These are phyloP conservation scores for Rachicladosporium sp. DNA, from an alignment of 2,329 filamentous ascomycete species.

Conservation along the genomic window DNA sequence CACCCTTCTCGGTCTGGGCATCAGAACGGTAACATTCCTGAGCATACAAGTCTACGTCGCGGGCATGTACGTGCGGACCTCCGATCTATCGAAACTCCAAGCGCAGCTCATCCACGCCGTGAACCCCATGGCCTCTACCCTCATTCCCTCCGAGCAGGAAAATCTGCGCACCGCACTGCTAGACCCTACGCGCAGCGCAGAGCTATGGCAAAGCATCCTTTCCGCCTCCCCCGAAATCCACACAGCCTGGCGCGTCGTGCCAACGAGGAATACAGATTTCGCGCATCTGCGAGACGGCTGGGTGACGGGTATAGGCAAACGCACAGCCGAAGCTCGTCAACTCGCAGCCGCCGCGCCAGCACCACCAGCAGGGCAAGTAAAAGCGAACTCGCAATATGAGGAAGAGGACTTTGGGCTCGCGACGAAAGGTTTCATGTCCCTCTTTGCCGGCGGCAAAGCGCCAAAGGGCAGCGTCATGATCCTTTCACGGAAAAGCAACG, in stretches of 20 bases:
- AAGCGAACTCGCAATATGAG: conserved; percentile 38
- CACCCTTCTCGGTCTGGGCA: conserved; percentile 75
- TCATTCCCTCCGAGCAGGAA: conserved; percentile 72
- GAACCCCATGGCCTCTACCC: conserved; percentile 65
- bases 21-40: conserved; percentile 81
- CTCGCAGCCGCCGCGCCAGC: conserved; percentile 15
- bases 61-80: conserved; percentile 80
- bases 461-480: conserved; percentile 70
- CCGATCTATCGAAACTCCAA: conserved; percentile 73
- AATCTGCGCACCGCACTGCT: conserved; percentile 56
- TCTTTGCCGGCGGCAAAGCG: conserved; percentile 69
- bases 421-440: conserved; percentile 62
- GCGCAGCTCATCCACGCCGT: conserved; percentile 62
- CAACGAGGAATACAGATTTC: conserved; percentile 90
- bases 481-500: conserved; percentile 53
- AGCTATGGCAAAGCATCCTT: conserved; percentile 63
- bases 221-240: conserved; percentile 49
- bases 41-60: conserved; percentile 89
- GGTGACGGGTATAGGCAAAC: conserved; percentile 69
- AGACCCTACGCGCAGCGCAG: conserved; percentile 55
- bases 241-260: conserved; percentile 70
- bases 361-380: too few species aligned
- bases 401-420: conserved; percentile 67
- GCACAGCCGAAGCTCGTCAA: conserved; percentile 47
- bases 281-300: conserved; percentile 83